Evolutionary conservation across 2,329 filamentous ascomycete species (phyloP).

Genomic region (Fusarium incarnatum): DNA sequence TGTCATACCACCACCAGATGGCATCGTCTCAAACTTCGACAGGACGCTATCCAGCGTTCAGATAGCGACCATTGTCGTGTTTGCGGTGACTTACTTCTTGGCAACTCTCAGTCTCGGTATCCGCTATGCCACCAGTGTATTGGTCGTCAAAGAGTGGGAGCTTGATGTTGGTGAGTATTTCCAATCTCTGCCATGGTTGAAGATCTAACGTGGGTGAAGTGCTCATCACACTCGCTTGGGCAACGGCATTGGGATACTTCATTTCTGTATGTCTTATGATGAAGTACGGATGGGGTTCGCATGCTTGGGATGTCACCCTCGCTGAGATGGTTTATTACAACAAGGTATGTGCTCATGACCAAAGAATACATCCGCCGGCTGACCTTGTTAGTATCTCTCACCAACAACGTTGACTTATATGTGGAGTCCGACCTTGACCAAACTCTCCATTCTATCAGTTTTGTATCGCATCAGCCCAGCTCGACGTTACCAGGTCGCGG

Average conservation of each 20-base stretch:
- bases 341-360: background rate
- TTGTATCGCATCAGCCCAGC: constrained; percentile 4
- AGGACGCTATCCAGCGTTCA: background rate
- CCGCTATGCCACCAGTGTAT: background rate
- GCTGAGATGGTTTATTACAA: background rate
- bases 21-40: background rate
- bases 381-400: background rate
- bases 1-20: background rate
- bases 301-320: constrained; percentile 2
- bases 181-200: no score
- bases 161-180: background rate
- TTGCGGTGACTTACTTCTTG: background rate
- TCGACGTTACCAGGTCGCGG: background rate
- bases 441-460: background rate
- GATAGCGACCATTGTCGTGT: background rate
- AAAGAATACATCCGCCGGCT: rapidly evolving
- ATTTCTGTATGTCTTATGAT: constrained; percentile 8
- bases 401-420: background rate
- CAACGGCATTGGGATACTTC: background rate
- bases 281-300: constrained; percentile 7
- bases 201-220: background rate
- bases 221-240: background rate
- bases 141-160: constrained; percentile 2
- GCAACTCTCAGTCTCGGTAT: background rate
- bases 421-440: background rate